These are phyloP conservation scores for Diaporthe destruens DNA, from an alignment of 2,329 filamentous ascomycete genomes.

Conservation along the genomic window DNA sequence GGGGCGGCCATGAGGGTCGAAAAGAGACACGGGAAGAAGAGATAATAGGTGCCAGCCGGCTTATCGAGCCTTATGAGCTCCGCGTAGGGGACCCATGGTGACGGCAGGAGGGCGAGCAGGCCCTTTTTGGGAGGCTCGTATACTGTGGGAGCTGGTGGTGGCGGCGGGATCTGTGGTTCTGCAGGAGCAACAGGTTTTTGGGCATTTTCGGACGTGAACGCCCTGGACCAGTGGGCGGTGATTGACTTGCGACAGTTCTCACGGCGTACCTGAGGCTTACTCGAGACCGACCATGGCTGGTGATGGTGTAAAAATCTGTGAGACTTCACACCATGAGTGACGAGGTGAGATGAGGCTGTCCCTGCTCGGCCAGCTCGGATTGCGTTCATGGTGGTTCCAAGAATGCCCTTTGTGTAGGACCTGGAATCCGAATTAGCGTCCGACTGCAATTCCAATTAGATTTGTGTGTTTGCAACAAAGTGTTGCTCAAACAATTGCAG, in stretches of 20 bases:
- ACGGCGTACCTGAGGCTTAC: neutral
- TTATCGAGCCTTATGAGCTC: slow-evolving; percentile 87
- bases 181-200: slow-evolving; percentile 11
- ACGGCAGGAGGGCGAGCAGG: slow-evolving; percentile 76
- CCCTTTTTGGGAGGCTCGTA: slow-evolving; percentile 81
- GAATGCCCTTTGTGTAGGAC: neutral
- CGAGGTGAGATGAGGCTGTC: neutral
- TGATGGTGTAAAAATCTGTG: neutral
- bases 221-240: slow-evolving; percentile 6
- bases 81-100: slow-evolving; percentile 81
- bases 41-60: slow-evolving; percentile 84
- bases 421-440: slow-evolving; percentile 5
- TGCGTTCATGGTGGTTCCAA: slow-evolving; percentile 10
- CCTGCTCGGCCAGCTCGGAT: slow-evolving; percentile 23
- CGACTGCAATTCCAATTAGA: neutral
- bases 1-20: slow-evolving; percentile 85
- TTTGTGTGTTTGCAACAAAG: neutral
- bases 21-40: slow-evolving; percentile 88
- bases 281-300: neutral
- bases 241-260: neutral
- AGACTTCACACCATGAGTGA: neutral
- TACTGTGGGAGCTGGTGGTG: slow-evolving; percentile 41
- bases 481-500: neutral
- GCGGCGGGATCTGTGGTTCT: slow-evolving; percentile 36
- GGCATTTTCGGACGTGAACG: slow-evolving; percentile 10